Conservation (phyloP, 495 filamentous ascomycete genomes). For the Ramalina peruviana region DNA sequence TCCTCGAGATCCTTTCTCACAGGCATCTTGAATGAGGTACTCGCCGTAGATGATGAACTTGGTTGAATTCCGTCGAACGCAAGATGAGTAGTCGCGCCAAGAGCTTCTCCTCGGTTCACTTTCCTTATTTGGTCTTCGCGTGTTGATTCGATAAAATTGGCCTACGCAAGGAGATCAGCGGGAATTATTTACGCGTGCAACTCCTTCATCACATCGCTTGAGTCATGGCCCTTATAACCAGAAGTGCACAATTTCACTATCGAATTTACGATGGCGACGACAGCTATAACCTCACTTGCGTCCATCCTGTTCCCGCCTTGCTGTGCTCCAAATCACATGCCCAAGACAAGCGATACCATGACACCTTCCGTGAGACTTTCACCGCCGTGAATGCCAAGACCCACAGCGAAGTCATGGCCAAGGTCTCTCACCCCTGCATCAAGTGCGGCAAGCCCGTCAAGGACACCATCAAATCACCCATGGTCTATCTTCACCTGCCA, state of each 20-base stretch:
- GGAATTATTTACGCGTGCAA: too few species aligned
- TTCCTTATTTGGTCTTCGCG: too few species aligned
- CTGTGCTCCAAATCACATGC: not conserved
- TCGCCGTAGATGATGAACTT: too few species aligned
- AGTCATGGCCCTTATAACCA: not conserved
- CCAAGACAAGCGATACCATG: not conserved
- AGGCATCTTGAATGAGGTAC: too few species aligned
- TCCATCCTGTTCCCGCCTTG: conserved; percentile 8
- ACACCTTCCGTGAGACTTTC: conserved; percentile 9
- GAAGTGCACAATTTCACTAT: conserved; percentile 1
- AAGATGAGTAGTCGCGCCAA: too few species aligned
- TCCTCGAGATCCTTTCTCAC: too few species aligned
- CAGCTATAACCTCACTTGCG: not conserved
- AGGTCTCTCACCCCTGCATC: conserved; percentile 2
- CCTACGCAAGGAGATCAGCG: too few species aligned
- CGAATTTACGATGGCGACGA: not conserved
- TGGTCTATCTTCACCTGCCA: conserved; percentile 2
- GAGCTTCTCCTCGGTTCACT: too few species aligned
- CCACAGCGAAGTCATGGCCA: conserved; percentile 6
- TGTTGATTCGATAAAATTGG: too few species aligned
- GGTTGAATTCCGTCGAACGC: too few species aligned
- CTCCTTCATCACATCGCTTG: too few species aligned
- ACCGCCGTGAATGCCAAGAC: conserved; percentile 3
- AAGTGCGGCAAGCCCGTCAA: not conserved
- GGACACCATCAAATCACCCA: conserved; percentile 8